A percentile compares a stretch with the other conserved stretches of the same genome.
Evolutionary conservation across 371 early-diverging fungal species (phyloP).

Genomic region (Cokeromyces recurvatus): DNA sequence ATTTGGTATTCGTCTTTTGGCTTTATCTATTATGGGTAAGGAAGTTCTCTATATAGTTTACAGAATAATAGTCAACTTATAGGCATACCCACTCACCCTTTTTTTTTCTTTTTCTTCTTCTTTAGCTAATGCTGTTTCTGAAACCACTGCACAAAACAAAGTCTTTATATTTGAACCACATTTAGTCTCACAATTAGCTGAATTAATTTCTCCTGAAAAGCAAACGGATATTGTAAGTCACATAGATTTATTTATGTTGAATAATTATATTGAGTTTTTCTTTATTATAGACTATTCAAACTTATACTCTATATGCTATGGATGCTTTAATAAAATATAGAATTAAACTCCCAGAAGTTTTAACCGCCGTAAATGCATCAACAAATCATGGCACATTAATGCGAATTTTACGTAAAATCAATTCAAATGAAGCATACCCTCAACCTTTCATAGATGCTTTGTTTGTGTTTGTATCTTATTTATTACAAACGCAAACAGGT

Average conservation of each 20-base stretch:
- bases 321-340: conserved; percentile 81
- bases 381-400: conserved; percentile 92
- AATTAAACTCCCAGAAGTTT: conserved; percentile 70
- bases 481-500: conserved; percentile 77
- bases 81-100: not conserved
- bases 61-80: not conserved
- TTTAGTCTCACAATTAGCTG: conserved; percentile 73
- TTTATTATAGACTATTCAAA: conserved; percentile 59
- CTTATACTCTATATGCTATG: conserved; percentile 72
- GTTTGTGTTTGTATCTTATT: conserved; percentile 70
- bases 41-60: not conserved
- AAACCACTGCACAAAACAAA: conserved; percentile 67
- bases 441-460: conserved; percentile 83
- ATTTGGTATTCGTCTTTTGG: conserved; percentile 70
- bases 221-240: conserved; percentile 19
- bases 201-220: conserved; percentile 71
- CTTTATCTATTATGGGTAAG: conserved; percentile 72
- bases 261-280: no score
- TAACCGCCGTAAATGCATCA: conserved; percentile 84
- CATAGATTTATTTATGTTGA: conserved; percentile 54
- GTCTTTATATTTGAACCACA: conserved; percentile 88
- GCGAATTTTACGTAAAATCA: conserved; percentile 69
- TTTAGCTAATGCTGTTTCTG: conserved; percentile 57
- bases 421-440: conserved; percentile 49
- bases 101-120: not conserved